These are phyloP conservation scores for Chaetomium sp. DNA, from an alignment of 2,329 filamentous ascomycete genomes.

Conservation along the genomic window DNA sequence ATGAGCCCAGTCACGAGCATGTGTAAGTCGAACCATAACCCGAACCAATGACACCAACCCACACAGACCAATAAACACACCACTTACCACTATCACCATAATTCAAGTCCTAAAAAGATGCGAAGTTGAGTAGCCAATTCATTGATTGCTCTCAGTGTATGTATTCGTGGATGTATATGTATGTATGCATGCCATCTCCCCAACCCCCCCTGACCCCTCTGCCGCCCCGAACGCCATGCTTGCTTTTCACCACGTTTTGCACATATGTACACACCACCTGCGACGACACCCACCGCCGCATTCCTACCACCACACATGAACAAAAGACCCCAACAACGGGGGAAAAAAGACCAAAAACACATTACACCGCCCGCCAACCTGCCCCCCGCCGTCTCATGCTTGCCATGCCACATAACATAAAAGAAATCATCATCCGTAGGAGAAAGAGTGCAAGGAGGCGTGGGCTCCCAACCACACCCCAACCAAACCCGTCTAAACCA, in stretches of 20 bases:
- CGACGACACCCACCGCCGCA: neutral
- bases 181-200: neutral
- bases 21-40: neutral
- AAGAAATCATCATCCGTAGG: constrained; percentile 17
- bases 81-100: neutral
- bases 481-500: constrained; percentile 8
- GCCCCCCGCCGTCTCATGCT: constrained; percentile 17
- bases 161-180: neutral
- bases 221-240: constrained; percentile 7
- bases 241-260: constrained; percentile 5
- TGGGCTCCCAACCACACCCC: constrained; percentile 1
- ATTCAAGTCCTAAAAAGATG: neutral
- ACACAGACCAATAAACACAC: no score
- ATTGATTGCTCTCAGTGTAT: neutral
- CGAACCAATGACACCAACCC: neutral
- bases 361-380: constrained; percentile 7
- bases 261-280: neutral
- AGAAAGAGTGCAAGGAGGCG: neutral
- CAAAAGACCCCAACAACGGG: neutral
- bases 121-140: neutral
- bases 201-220: neutral
- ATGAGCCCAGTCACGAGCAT: neutral
- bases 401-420: constrained; percentile 12
- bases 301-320: neutral
- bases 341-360: neutral